Evolutionary conservation across 192 early-diverging fungal species (phyloP).

Genomic region (Coemansia aciculifera): DNA sequence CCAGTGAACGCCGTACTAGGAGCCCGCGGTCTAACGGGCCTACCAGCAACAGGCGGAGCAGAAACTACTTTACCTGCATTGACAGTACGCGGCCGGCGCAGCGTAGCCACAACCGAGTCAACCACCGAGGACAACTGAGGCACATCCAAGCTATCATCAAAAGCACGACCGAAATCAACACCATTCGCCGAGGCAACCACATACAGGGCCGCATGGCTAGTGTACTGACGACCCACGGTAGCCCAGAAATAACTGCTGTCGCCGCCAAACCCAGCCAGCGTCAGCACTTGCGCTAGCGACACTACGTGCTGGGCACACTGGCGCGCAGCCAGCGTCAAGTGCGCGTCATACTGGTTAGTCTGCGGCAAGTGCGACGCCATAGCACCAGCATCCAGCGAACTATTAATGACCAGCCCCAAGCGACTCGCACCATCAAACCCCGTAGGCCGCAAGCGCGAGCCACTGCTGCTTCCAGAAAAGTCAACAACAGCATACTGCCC

Average conservation of each 20-base stretch:
- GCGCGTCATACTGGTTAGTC: slow-evolving; percentile 23
- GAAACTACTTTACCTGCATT: not conserved
- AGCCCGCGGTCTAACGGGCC: not conserved
- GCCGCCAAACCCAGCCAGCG: slow-evolving; percentile 28
- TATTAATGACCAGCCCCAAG: slow-evolving; percentile 29
- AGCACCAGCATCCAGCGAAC: slow-evolving; percentile 20
- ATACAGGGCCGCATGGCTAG: slow-evolving; percentile 21
- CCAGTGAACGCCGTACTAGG: slow-evolving; percentile 26
- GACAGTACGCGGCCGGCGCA: slow-evolving; percentile 18
- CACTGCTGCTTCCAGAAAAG: slow-evolving; percentile 9
- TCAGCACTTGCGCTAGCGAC: slow-evolving; percentile 21
- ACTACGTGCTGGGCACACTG: slow-evolving; percentile 38
- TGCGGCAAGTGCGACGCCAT: slow-evolving; percentile 21
- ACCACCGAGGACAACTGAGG: not conserved
- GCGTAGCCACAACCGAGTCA: slow-evolving; percentile 17
- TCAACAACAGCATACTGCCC: slow-evolving; percentile 37
- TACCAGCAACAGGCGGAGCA: not conserved
- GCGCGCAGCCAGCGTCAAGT: slow-evolving; percentile 35
- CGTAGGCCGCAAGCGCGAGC: not conserved
- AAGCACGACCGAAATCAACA: slow-evolving; percentile 24
- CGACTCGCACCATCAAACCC: not conserved
- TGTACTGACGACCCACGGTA: slow-evolving; percentile 20
- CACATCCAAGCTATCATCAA: not conserved
- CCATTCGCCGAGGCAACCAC: slow-evolving; percentile 16
- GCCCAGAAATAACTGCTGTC: slow-evolving; percentile 44